Percentiles rank a stretch among this genome's conserved stretches.
Conservation (phyloP, 441 rosid genomes). For the Biscutella laevigata region DNA sequence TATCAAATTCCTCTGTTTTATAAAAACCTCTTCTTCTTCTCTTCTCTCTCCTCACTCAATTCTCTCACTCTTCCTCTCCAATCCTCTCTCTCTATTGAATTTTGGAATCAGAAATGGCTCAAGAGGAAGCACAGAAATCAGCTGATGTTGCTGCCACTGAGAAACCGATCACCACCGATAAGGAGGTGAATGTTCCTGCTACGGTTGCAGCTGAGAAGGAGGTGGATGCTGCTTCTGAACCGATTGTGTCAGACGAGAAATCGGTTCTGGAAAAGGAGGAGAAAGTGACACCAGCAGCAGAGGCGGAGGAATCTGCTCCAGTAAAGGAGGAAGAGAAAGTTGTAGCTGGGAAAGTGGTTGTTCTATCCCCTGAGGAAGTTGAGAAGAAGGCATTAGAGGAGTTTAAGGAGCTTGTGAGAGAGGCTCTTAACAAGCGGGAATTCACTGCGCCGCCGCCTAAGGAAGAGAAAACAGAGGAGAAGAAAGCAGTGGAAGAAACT, state of each 20-base stretch:
- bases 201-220: constrained; percentile 25
- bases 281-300: too few relatives aligned
- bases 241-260: constrained; percentile 16
- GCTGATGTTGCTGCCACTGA: constrained; percentile 23
- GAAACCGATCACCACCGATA: too few relatives aligned
- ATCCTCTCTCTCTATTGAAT: not conserved
- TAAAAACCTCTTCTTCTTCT: not conserved
- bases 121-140: constrained; percentile 28
- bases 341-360: constrained; percentile 16
- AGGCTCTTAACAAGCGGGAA: constrained; percentile 64
- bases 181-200: constrained; percentile 24
- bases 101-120: constrained; percentile 20
- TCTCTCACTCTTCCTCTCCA: not conserved
- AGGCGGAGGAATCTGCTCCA: constrained; percentile 13
- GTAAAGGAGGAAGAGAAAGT: constrained; percentile 14
- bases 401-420: constrained; percentile 51
- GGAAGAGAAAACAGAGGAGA: constrained; percentile 22
- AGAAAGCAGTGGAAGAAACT: constrained; percentile 14
- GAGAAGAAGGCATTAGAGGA: constrained; percentile 70
- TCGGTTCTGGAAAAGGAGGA: constrained; percentile 18
- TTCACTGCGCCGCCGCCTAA: constrained; percentile 42
- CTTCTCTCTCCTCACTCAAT: not conserved
- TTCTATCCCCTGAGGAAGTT: constrained; percentile 23
- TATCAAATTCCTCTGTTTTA: constrained; percentile 3
- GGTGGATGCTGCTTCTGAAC: constrained; percentile 17